A percentile compares a stretch with the other conserved stretches of the same genome.
phyloP scores from a whole-genome alignment of 495 filamentous ascomycete genomes.

The Daldinia decipiens region DNA sequence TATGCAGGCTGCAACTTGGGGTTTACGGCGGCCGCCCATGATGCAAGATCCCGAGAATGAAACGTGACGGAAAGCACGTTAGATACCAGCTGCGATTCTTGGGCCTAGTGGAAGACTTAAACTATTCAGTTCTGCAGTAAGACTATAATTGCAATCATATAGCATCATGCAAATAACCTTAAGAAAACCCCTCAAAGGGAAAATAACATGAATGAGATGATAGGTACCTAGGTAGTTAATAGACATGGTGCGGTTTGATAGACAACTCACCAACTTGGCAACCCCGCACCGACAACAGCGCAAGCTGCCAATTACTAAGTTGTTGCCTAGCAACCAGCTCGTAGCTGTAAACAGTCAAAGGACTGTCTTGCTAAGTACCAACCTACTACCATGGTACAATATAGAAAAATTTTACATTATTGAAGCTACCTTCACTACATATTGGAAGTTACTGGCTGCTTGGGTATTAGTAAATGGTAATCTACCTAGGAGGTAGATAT shows the following conservation, averaged over 20 bases:
- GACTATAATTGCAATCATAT: neutral
- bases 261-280: constrained; percentile 35
- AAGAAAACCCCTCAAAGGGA: neutral
- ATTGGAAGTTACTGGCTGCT: neutral
- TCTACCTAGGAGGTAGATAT: constrained; percentile 1
- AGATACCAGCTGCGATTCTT: neutral
- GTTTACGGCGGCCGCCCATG: constrained; percentile 29
- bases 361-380: neutral
- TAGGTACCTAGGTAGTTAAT: too few relatives aligned
- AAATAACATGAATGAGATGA: neutral
- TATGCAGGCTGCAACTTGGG: constrained; percentile 34
- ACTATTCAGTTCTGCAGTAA: constrained; percentile 3
- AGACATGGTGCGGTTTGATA: constrained; percentile 16
- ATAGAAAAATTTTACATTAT: neutral
- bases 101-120: neutral
- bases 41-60: constrained; percentile 42
- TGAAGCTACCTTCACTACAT: neutral
- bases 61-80: constrained; percentile 14
- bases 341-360: constrained; percentile 20
- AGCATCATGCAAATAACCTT: neutral
- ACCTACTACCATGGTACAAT: constrained; percentile 3
- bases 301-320: neutral
- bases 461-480: constrained; percentile 3
- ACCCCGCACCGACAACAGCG: constrained; percentile 31
- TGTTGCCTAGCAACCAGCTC: constrained; percentile 40